These are phyloP conservation scores for Aspergillus sparsus DNA, from an alignment of 495 filamentous ascomycete species.

Conservation along the genomic window DNA sequence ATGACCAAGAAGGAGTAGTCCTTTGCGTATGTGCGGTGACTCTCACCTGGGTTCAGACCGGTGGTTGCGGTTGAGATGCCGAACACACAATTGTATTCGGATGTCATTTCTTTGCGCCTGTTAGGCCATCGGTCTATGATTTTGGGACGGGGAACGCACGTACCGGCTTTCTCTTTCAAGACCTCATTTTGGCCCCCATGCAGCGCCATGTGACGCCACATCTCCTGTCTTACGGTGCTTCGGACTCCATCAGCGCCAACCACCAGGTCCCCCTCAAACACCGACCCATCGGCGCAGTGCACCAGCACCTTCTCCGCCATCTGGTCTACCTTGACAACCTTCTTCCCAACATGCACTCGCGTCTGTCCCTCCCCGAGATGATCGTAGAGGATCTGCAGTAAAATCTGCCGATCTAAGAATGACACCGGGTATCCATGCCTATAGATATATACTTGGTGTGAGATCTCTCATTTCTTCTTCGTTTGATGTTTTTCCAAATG, in stretches of 20 bases:
- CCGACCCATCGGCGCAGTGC: conserved; percentile 28
- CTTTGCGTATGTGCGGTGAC: conserved; percentile 13
- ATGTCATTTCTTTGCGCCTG: conserved; percentile 1
- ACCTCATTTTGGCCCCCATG: background rate
- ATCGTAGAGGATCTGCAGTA: conserved; percentile 30
- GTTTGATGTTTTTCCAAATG: too few species aligned
- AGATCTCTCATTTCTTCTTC: background rate
- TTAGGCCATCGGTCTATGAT: background rate
- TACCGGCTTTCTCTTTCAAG: conserved; percentile 3
- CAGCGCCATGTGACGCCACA: conserved; percentile 29
- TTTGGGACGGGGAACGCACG: background rate
- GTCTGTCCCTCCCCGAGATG: conserved; percentile 9
- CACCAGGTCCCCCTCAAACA: conserved; percentile 32
- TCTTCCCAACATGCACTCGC: conserved; percentile 14
- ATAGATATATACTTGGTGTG: conserved; percentile 27
- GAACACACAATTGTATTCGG: conserved; percentile 27
- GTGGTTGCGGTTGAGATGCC: conserved; percentile 25
- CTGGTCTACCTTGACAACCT: conserved; percentile 20
- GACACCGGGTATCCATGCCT: conserved; percentile 28
- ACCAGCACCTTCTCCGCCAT: conserved; percentile 12
- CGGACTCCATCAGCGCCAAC: conserved; percentile 53
- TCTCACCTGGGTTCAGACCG: conserved; percentile 12
- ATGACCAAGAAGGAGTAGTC: conserved; percentile 12
- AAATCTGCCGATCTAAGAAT: conserved; percentile 35
- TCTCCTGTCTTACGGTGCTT: conserved; percentile 40